phyloP scores from a whole-genome alignment of 805 yeast species.

The Spathaspora arborariae region DNA sequence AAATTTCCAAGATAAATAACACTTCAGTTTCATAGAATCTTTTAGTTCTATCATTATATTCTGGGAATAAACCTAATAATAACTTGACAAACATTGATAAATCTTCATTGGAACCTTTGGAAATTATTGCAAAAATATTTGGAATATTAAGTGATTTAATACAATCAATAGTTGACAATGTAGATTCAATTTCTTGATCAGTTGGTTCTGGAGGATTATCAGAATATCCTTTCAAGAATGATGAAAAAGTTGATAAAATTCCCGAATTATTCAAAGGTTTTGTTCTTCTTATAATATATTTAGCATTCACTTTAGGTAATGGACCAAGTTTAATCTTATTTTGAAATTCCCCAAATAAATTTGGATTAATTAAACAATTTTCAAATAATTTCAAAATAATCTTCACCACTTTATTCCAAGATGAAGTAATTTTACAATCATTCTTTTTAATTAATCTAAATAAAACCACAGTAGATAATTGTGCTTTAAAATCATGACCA shows the following conservation, averaged over 20 bases:
- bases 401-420: conserved; percentile 61
- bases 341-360: conserved; percentile 60
- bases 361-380: conserved; percentile 66
- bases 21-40: conserved; percentile 44
- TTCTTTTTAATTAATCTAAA: conserved; percentile 71
- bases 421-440: conserved; percentile 43
- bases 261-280: conserved; percentile 71
- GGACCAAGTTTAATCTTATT: conserved; percentile 47
- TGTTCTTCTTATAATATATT: conserved; percentile 57
- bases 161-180: conserved; percentile 80
- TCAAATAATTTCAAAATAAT: conserved; percentile 65
- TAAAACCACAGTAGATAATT: conserved; percentile 79
- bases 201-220: conserved; percentile 92
- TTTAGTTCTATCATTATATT: conserved; percentile 22
- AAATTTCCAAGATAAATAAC: conserved; percentile 46
- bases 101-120: conserved; percentile 32
- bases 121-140: conserved; percentile 50
- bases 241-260: conserved; percentile 84
- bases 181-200: conserved; percentile 85
- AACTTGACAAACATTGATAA: conserved; percentile 28
- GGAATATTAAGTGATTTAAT: conserved; percentile 64
- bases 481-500: conserved; percentile 91
- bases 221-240: conserved; percentile 80
- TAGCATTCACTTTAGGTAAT: conserved; percentile 63
- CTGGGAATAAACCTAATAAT: conserved; percentile 26